phyloP scores from a whole-genome alignment of 2,329 filamentous ascomycete species.

The Pseudocercospora ulei region DNA sequence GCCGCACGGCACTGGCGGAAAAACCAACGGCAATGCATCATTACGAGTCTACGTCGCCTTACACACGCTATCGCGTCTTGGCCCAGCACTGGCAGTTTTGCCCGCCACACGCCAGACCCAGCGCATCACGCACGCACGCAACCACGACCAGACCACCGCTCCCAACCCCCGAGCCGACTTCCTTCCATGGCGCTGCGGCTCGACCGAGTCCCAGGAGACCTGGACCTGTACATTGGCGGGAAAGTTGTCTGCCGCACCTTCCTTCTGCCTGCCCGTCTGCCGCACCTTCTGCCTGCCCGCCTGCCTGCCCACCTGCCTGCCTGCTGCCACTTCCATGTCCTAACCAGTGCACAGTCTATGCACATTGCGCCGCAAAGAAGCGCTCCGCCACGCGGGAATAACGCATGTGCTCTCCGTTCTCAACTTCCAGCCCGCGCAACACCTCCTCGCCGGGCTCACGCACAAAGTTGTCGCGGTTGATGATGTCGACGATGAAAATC shows the following conservation, averaged over 20 bases:
- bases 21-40: conserved; percentile 4
- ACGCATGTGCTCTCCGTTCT: conserved; percentile 85
- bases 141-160: conserved; percentile 5
- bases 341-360: conserved; percentile 54
- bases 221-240: conserved; percentile 72
- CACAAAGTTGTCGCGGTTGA: conserved; percentile 77
- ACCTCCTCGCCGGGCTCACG: conserved; percentile 48
- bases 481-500: conserved; percentile 80
- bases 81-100: no score
- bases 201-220: conserved; percentile 57
- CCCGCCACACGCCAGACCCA: no score
- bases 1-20: conserved; percentile 5
- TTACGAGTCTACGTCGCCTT: no score
- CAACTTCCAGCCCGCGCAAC: conserved; percentile 49
- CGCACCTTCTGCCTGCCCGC: conserved; percentile 14
- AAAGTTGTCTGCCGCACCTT: conserved; percentile 11
- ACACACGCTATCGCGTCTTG: no score
- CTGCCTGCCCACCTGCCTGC: no score
- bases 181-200: conserved; percentile 49
- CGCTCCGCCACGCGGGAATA: conserved; percentile 62
- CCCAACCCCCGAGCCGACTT: conserved; percentile 4
- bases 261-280: conserved; percentile 15
- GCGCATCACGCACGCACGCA: not conserved
- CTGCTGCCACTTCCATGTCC: conserved; percentile 21
- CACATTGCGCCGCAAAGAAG: conserved; percentile 60